Evolutionary conservation across 2,329 filamentous ascomycete genomes (phyloP).

Genomic region (Grosmannia clavigera): DNA sequence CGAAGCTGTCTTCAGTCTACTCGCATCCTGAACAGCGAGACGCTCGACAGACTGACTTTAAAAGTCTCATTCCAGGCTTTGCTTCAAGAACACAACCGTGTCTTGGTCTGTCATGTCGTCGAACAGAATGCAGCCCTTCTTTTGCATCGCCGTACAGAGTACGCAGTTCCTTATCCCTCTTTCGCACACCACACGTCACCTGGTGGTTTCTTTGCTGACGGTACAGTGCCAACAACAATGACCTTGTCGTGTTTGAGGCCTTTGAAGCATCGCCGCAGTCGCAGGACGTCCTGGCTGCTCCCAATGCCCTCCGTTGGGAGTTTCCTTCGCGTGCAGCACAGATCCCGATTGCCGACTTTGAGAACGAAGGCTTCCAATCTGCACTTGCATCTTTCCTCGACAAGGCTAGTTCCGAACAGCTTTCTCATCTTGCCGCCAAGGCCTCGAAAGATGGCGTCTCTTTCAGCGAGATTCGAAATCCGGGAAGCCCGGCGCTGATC

Average conservation of each 20-base stretch:
- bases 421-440: slow-evolving; percentile 28
- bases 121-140: slow-evolving; percentile 22
- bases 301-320: slow-evolving; percentile 40
- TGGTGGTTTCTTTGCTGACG: neutral
- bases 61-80: neutral
- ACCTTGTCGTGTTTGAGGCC: slow-evolving; percentile 33
- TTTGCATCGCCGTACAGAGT: slow-evolving; percentile 15
- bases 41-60: neutral
- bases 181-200: too few species aligned
- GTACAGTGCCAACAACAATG: neutral
- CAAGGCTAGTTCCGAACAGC: slow-evolving; percentile 37
- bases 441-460: slow-evolving; percentile 36
- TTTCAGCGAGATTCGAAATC: slow-evolving; percentile 44
- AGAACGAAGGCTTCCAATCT: slow-evolving; percentile 27
- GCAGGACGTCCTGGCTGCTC: slow-evolving; percentile 36
- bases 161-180: slow-evolving; percentile 5
- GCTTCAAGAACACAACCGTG: neutral
- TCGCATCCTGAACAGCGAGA: neutral
- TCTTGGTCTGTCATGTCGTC: slow-evolving; percentile 5
- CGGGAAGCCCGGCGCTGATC: slow-evolving; percentile 42
- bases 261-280: slow-evolving; percentile 48
- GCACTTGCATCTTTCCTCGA: slow-evolving; percentile 40
- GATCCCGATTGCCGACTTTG: slow-evolving; percentile 25
- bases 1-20: neutral
- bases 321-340: slow-evolving; percentile 45